These are phyloP conservation scores for Sporisorium exsertum DNA, from an alignment of 1,284 basidiomycete species.

Conservation along the genomic window DNA sequence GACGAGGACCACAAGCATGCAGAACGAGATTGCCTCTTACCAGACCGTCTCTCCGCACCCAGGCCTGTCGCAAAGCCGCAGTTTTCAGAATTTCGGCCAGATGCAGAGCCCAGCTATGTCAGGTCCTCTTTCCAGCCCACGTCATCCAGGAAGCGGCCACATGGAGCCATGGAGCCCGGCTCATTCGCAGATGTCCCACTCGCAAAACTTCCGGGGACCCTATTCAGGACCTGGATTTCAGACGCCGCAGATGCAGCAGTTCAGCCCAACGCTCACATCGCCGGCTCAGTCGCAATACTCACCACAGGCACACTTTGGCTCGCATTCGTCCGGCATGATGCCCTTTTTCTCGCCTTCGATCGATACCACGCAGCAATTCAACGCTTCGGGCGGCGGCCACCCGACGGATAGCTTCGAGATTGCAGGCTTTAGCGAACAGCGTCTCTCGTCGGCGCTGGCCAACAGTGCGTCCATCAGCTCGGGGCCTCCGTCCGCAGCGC, in stretches of 20 bases:
- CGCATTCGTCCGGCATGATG: conserved; percentile 23
- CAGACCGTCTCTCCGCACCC: conserved; percentile 18
- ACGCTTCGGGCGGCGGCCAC: conserved; percentile 15
- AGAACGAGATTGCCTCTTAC: conserved; percentile 34
- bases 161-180: conserved; percentile 46
- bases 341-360: conserved; percentile 47
- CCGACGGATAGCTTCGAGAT: conserved; percentile 40
- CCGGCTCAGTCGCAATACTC: conserved; percentile 53
- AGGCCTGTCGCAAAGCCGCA: conserved; percentile 42
- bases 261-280: conserved; percentile 44
- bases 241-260: conserved; percentile 45
- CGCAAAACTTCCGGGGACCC: conserved; percentile 27
- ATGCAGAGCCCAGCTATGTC: conserved; percentile 31
- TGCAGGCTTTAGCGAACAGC: conserved; percentile 53
- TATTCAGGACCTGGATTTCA: conserved; percentile 44
- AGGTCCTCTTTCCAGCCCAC: conserved; percentile 31
- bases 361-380: conserved; percentile 35
- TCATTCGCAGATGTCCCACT: conserved; percentile 31
- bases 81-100: conserved; percentile 40
- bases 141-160: conserved; percentile 14
- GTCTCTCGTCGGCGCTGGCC: conserved; percentile 58
- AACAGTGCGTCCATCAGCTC: conserved; percentile 49
- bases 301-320: conserved; percentile 44
- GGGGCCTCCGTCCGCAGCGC: conserved; percentile 11
- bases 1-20: conserved; percentile 48